phyloP scores from a whole-genome alignment of 352 stramenopile genomes.

The Phytophthora quininea region DNA sequence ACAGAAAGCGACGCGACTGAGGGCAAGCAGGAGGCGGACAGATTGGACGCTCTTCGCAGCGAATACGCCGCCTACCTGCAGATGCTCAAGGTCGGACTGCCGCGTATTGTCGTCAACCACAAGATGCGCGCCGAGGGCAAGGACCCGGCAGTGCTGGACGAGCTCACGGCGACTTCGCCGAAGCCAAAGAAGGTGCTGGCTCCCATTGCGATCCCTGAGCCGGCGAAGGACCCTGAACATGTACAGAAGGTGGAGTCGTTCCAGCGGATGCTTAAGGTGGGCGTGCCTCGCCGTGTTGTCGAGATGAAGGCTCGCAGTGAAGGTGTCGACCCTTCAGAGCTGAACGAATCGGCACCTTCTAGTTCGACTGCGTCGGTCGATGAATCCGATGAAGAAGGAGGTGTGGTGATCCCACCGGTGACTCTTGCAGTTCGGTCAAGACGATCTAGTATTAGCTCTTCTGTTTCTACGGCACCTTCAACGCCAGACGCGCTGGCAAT shows the following conservation, averaged over 20 bases:
- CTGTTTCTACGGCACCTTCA: slow-evolving; percentile 33
- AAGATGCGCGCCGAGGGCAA: slow-evolving; percentile 70
- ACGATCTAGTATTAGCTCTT: slow-evolving; percentile 48
- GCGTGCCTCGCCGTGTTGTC: slow-evolving; percentile 59
- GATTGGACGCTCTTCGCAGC: slow-evolving; percentile 22
- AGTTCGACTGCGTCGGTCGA: not conserved
- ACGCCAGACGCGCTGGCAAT: slow-evolving; percentile 37
- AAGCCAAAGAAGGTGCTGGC: slow-evolving; percentile 41
- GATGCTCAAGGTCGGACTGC: slow-evolving; percentile 81
- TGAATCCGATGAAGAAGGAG: slow-evolving; percentile 41
- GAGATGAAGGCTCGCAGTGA: slow-evolving; percentile 68
- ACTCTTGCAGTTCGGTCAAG: slow-evolving; percentile 28
- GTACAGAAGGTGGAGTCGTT: slow-evolving; percentile 59
- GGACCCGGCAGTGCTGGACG: slow-evolving; percentile 64
- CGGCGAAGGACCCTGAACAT: slow-evolving; percentile 41
- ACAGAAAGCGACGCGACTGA: slow-evolving; percentile 22
- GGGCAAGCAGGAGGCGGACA: slow-evolving; percentile 13
- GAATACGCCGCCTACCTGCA: slow-evolving; percentile 66
- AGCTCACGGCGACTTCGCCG: slow-evolving; percentile 36
- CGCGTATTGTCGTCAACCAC: slow-evolving; percentile 70
- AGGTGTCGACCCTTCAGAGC: slow-evolving; percentile 51
- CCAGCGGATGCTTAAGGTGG: slow-evolving; percentile 75
- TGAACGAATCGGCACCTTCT: slow-evolving; percentile 28
- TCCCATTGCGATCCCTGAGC: slow-evolving; percentile 40
- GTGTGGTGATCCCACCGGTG: slow-evolving; percentile 4